Evolutionary conservation across 2,329 filamentous ascomycete species (phyloP), one percentile per base, ranked within the genome.

Genomic region (Beauveria varroae): DNA sequence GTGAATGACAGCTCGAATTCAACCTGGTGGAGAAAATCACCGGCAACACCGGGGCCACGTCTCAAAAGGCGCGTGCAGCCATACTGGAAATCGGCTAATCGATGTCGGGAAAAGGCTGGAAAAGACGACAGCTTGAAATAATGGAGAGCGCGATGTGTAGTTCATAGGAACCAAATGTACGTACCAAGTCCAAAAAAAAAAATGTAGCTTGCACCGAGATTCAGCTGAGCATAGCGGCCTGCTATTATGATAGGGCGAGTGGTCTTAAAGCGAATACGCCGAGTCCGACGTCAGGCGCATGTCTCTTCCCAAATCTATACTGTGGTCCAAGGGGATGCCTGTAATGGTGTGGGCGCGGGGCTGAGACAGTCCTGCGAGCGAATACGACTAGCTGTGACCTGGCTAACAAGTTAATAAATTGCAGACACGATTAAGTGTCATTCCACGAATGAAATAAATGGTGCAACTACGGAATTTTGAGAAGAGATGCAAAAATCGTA

Each of bases 201-300:
- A 9, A 14, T 54, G 37, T 16, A 24, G 20, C 20, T 53, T 40
- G 50, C 5, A 16, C 44, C 16, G 22, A 16, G 3, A 16, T 47
- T 26, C 5, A 47, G 44, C 44, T 16, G 44, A 47, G 22, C 12
- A 47, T 47, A 22, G 44, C 22, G 6, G 6, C 12, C 10, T 47
- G 22, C 22, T 5, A 16, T 14, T 37, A 37, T 37, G 34, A 37
- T 6, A 5, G 34, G 34, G 4, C 14, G 12, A 37, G 34, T 16
- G 34, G 34, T 16, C 34, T 37, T 37, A 2, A 46, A 44, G 30
- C 57, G 57, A 59, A 59, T 59, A 59, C 57, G 57, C 57, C 24
- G 47, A 37, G 34, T 16, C 34, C 34, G 34, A 37, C 34, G 34
- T 37, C 34, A 37, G 34, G 34, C 34, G 34, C 34, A 37, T 5